A percentile compares a stretch with the other conserved stretches of the same genome.
Conservation (phyloP, 176 grass and related monocot species). For the Hyparrhenia diplandra region DNA sequence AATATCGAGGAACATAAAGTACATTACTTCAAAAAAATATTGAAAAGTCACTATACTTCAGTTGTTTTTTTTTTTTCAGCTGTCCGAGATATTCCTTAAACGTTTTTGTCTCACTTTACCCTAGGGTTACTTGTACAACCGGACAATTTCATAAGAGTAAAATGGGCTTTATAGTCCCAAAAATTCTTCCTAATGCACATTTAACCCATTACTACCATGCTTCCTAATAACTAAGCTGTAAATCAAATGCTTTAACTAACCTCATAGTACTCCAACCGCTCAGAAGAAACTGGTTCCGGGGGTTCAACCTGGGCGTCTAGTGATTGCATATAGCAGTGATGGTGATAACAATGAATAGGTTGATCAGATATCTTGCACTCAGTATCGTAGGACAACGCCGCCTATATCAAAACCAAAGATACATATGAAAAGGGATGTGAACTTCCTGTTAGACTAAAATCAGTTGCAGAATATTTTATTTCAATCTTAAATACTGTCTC, state of each 20-base stretch:
- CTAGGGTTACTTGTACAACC: background rate
- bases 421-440: background rate
- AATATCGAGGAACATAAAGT: background rate
- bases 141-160: background rate
- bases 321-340: slow-evolving; percentile 27
- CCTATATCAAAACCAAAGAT: background rate
- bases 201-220: background rate
- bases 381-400: background rate
- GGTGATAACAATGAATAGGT: slow-evolving; percentile 35
- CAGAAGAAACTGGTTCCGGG: slow-evolving; percentile 28
- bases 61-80: background rate
- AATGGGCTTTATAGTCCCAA: background rate
- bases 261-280: slow-evolving; percentile 37
- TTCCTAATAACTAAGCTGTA: background rate
- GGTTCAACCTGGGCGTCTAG: slow-evolving; percentile 38
- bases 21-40: background rate
- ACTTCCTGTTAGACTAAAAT: background rate
- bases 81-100: background rate
- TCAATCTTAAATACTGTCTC: background rate
- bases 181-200: background rate
- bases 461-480: background rate
- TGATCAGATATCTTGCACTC: slow-evolving; percentile 16
- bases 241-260: slow-evolving; percentile 3
- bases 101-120: background rate
- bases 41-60: background rate